Base-by-base conservation (phyloP, 2,329 filamentous ascomycete genomes). In the Chaetomium sp. region DNA sequence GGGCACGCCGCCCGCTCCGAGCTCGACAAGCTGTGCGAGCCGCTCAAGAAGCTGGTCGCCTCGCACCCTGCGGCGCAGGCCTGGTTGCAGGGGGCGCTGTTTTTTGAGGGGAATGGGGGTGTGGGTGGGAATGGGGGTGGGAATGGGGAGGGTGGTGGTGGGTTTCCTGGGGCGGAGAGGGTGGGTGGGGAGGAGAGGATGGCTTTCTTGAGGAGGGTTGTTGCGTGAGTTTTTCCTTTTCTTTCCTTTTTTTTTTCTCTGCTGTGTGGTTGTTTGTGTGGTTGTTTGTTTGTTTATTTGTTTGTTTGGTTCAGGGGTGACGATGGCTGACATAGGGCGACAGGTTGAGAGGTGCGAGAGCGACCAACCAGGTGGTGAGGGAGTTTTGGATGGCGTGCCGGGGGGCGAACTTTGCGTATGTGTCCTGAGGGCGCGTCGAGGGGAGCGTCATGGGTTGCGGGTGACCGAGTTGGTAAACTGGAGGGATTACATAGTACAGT, bases 331-430 rank as follows among this genome's bases (percentile, higher is more conserved):
- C 21, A 10, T 1, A 63, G 12, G 12, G 5, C 3, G 3, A 13
- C 19, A 89, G 86, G 72, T 78, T 91, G 38, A 81, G 90, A 47
- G 90, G 90, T 8, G 80, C 84, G 1, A 82, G 84, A 67, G 78
- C 82, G 57, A 91, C 89, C 3, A 90, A 88, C 68, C 83, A 87
- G 62, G 81, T 90, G 0, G 85, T 91, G 3, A 83, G 85, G 65
- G 88, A 91, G 33, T 92, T 92, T 72, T 93, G 89, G 87, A 77
- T 91, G n/a, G 81, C 83, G 2, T 88, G 87, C 67, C 81, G 89
- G 66, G 85, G 85, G 7, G 82, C 82, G 0, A 86, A 79, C 70
- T 89, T 87, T 75, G 79, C 85, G 9, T 89, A 88, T 75, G 82
- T 79, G 57, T 87, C 85, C 53, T 87, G 16, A 70, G 75, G 75